Base-by-base conservation (phyloP, 2,329 filamentous ascomycete species). In the Lachnellula subtilissima region DNA sequence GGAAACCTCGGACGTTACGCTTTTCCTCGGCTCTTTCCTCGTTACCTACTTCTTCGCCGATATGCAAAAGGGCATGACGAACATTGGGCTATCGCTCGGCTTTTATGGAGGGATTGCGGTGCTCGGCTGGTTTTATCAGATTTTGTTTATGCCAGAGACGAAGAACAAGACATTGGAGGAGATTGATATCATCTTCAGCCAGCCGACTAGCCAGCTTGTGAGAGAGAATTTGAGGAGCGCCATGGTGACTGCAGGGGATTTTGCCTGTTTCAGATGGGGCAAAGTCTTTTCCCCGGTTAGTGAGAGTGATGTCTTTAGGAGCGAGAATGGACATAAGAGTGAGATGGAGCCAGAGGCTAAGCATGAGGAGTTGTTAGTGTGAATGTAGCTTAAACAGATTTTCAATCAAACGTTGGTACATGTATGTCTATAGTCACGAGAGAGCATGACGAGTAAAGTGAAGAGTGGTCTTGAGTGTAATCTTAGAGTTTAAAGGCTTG, bases 21-120 rank as follows among this genome's bases (percentile, higher is more conserved):
- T 89, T 5, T 90, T 89, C 79, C 76, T 89, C 22, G 83, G 80
- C 52, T 86, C 84, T 2, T 89, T 89, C 73, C 78, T 88, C 63
- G 85, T 89, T 51, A 89, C 86, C 9, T 89, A 89, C 76, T 89
- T 89, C 76, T 90, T 89, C 72, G 78, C 79, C 0, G 76, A 77
- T 9, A 90, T 89, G 87, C 82, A 87, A 69, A 69, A 79, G 0
- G 80, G 82, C n/a, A 87, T 90, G 79, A 81, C 77, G 7, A 76
- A 73, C 36, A 88, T 84, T 1, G 86, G 87, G 9, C 74, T 89
- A 0, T 76, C 81, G 0, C 77, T 89, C 0, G 87, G 87, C 2
- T 89, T 90, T 72, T 90, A 88, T 69, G 86, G 87, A 4, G 87
- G 87, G 15, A 89, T 89, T 53, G 86, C 86, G 0, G 78, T 87